These are phyloP conservation scores for Parathielavia hyrcaniae DNA, from an alignment of 495 filamentous ascomycete genomes.

Conservation along the genomic window DNA sequence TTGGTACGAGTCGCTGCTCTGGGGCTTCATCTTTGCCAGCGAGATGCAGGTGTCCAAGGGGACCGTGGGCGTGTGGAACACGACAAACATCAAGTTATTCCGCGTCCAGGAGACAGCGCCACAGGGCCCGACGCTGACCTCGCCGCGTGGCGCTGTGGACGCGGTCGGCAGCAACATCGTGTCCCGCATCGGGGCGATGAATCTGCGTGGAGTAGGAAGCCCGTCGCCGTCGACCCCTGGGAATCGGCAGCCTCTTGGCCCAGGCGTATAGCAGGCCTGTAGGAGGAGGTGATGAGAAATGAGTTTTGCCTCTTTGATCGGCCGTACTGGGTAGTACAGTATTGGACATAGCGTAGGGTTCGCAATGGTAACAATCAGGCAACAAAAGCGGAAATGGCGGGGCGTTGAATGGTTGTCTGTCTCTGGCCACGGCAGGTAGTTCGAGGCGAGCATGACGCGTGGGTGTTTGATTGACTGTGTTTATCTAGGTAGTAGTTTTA, in stretches of 20 bases:
- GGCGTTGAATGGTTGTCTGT: too few relatives aligned
- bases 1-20: constrained; percentile 93
- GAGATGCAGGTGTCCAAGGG: constrained; percentile 86
- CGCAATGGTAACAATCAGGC: too few relatives aligned
- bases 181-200: constrained; percentile 75
- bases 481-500: neutral
- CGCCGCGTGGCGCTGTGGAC: constrained; percentile 87
- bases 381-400: too few relatives aligned
- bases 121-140: constrained; percentile 72
- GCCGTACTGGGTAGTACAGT: too few relatives aligned
- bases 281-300: neutral
- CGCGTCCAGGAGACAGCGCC: constrained; percentile 77
- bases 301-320: neutral
- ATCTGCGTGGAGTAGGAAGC: constrained; percentile 37
- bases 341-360: too few relatives aligned
- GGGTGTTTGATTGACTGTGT: neutral
- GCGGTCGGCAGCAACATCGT: constrained; percentile 91
- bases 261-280: neutral
- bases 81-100: constrained; percentile 81
- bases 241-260: constrained; percentile 1
- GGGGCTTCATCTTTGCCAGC: constrained; percentile 88
- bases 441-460: constrained; percentile 15
- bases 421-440: constrained; percentile 39
- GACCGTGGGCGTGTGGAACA: constrained; percentile 93
- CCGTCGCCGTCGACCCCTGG: neutral